Conservation (phyloP, 768 basidiomycete genomes). For the Auriscalpium microsporum region DNA sequence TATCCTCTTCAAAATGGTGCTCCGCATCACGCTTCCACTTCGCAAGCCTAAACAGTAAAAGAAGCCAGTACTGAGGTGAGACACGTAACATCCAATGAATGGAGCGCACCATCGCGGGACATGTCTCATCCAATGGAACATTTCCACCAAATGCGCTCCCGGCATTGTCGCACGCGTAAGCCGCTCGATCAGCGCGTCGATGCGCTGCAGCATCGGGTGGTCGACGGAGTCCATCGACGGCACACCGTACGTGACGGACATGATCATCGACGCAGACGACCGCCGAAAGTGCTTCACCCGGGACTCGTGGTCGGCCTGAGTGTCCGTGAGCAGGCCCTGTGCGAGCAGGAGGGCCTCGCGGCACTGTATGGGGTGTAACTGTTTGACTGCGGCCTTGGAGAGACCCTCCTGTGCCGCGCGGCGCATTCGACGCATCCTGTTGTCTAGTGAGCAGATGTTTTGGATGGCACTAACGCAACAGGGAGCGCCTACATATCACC, state of each 20-base stretch:
- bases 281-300: slow-evolving; percentile 13
- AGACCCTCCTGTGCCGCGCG: slow-evolving; percentile 11
- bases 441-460: too few relatives aligned
- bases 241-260: slow-evolving; percentile 10
- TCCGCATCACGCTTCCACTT: slow-evolving; percentile 14
- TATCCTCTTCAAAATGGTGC: slow-evolving; percentile 8
- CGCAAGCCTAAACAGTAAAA: slow-evolving; percentile 3
- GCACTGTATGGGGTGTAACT: slow-evolving; percentile 8
- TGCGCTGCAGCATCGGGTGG: slow-evolving; percentile 3
- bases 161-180: slow-evolving; percentile 5
- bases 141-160: slow-evolving; percentile 10
- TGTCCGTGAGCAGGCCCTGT: background rate
- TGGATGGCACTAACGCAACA: too few relatives aligned
- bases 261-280: slow-evolving; percentile 13
- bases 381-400: slow-evolving; percentile 6
- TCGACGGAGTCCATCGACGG: slow-evolving; percentile 8
- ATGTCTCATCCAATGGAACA: slow-evolving; percentile 13
- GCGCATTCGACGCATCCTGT: slow-evolving; percentile 10
- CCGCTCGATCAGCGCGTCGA: slow-evolving; percentile 11
- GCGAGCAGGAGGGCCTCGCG: slow-evolving; percentile 8
- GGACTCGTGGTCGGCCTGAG: background rate
- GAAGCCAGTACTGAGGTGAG: background rate
- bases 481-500: too few relatives aligned
- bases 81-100: background rate
- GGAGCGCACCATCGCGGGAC: slow-evolving; percentile 7